Conservation (phyloP, 2,329 filamentous ascomycete species). For the Penicillium sp. region DNA sequence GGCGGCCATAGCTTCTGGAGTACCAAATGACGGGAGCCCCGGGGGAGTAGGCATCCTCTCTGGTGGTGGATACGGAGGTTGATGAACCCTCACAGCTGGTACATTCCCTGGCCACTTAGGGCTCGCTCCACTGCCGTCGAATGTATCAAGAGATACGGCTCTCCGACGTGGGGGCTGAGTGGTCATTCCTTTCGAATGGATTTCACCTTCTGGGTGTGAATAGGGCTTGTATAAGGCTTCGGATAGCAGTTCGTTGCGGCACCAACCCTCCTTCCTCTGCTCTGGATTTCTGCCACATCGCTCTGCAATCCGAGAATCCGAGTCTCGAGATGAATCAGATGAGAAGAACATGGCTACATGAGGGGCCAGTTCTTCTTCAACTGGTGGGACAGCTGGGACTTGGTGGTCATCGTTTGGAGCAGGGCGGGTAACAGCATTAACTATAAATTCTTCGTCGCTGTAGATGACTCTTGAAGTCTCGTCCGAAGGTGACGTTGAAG, state of each 20-base stretch:
- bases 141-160: slow-evolving; percentile 31
- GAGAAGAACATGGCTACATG: slow-evolving; percentile 36
- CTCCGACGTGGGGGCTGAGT: slow-evolving; percentile 19
- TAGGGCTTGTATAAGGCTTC: slow-evolving; percentile 7
- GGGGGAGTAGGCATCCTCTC: slow-evolving; percentile 46
- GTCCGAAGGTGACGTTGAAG: slow-evolving; percentile 11
- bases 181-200: not conserved
- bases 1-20: slow-evolving; percentile 42
- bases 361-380: slow-evolving; percentile 28
- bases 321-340: slow-evolving; percentile 12
- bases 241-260: slow-evolving; percentile 22
- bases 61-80: slow-evolving; percentile 44
- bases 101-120: slow-evolving; percentile 28
- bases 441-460: slow-evolving; percentile 44
- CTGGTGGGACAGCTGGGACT: slow-evolving; percentile 16
- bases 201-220: slow-evolving; percentile 1
- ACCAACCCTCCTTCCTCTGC: slow-evolving; percentile 15
- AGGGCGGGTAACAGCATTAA: slow-evolving; percentile 39
- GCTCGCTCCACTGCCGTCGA: slow-evolving; percentile 13
- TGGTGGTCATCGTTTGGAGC: slow-evolving; percentile 30
- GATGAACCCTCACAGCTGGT: slow-evolving; percentile 35
- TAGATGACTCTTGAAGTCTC: slow-evolving; percentile 33
- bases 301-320: slow-evolving; percentile 5
- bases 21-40: slow-evolving; percentile 50
- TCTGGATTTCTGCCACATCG: not conserved